Conservation (phyloP, 2,329 filamentous ascomycete genomes). For the Apiospora hydei region DNA sequence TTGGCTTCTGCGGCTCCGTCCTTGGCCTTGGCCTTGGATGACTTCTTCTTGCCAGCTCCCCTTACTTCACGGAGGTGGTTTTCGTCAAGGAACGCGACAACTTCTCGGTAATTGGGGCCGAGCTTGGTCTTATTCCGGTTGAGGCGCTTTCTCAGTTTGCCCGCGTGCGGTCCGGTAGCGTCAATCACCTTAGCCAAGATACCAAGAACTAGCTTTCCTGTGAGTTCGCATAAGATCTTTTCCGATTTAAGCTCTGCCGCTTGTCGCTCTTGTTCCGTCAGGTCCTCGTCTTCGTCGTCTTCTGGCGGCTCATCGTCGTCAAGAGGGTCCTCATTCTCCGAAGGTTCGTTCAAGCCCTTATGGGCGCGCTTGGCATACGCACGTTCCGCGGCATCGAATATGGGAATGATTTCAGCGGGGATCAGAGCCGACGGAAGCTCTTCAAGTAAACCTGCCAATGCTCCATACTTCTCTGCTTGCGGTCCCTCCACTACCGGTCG, state of each 20-base stretch:
- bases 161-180: constrained; percentile 62
- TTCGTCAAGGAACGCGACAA: constrained; percentile 81
- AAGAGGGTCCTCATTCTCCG: constrained; percentile 76
- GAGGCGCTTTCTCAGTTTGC: constrained; percentile 73
- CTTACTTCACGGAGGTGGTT: constrained; percentile 60
- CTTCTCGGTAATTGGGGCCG: constrained; percentile 85
- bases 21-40: constrained; percentile 52
- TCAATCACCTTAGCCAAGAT: constrained; percentile 80
- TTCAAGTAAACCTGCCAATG: constrained; percentile 69
- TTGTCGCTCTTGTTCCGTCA: constrained; percentile 65
- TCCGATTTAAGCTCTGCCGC: constrained; percentile 78
- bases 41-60: constrained; percentile 49
- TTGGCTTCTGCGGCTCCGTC: constrained; percentile 46
- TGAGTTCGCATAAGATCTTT: constrained; percentile 83
- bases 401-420: constrained; percentile 72
- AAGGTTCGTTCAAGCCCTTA: constrained; percentile 67
- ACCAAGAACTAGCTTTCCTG: constrained; percentile 83
- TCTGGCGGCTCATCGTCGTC: constrained; percentile 70
- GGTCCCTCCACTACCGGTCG: constrained; percentile 58
- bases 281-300: constrained; percentile 61
- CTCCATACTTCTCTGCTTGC: constrained; percentile 56
- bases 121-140: constrained; percentile 81
- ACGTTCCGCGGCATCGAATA: constrained; percentile 80
- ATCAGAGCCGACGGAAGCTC: constrained; percentile 70
- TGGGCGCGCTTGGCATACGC: constrained; percentile 75